These are phyloP conservation scores for Saraca asoca DNA, from an alignment of 331 rosid species.

Conservation along the genomic window DNA sequence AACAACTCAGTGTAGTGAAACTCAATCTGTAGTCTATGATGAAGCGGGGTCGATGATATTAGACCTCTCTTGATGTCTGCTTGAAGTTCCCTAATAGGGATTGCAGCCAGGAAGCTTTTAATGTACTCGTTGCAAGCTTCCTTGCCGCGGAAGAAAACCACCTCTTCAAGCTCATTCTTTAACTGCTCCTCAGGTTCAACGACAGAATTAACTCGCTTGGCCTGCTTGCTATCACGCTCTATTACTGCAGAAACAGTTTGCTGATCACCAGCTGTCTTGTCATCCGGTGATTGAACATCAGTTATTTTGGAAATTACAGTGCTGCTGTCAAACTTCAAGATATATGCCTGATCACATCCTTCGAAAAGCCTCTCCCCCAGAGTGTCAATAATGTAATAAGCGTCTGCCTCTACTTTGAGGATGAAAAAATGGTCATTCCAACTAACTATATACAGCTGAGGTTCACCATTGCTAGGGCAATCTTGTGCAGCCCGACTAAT, in stretches of 20 bases:
- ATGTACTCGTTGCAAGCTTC: constrained; percentile 96
- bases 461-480: constrained; percentile 50
- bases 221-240: constrained; percentile 51
- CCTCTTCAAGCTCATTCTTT: constrained; percentile 52
- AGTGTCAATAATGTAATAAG: constrained; percentile 89
- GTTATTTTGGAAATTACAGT: constrained; percentile 61
- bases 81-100: constrained; percentile 91
- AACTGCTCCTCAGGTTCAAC: constrained; percentile 47
- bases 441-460: constrained; percentile 76
- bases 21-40: constrained; percentile 92
- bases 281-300: constrained; percentile 54
- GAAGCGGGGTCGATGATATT: constrained; percentile 79
- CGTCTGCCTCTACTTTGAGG: constrained; percentile 84
- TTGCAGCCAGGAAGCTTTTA: constrained; percentile 96
- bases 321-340: constrained; percentile 76
- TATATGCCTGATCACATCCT: constrained; percentile 88
- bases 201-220: constrained; percentile 44
- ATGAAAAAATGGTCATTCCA: constrained; percentile 99
- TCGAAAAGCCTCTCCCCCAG: constrained; percentile 94
- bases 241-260: constrained; percentile 47
- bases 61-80: constrained; percentile 93
- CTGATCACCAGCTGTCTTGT: constrained; percentile 49
- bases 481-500: constrained; percentile 63
- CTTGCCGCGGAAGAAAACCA: constrained; percentile 75
- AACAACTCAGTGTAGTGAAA: constrained; percentile 71